Percentiles rank a stretch among this genome's conserved stretches.
phyloP scores from a whole-genome alignment of 176 grass and related monocot genomes.

The Oryza meyeriana region DNA sequence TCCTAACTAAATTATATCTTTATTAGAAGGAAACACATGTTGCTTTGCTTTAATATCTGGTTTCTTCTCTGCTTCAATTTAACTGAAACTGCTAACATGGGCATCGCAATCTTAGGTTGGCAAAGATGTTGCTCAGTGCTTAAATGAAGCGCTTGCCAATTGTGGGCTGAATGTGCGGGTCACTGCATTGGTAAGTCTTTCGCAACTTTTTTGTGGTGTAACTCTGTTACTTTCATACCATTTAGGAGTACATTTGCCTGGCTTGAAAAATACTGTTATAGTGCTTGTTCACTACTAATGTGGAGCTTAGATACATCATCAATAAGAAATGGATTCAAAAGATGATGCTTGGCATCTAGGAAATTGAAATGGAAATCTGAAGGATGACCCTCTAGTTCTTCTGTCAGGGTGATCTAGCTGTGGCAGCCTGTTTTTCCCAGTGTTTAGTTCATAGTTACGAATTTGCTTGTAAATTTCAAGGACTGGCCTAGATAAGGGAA shows the following conservation, averaged over 20 bases:
- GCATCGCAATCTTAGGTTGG: conserved; percentile 50
- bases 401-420: background rate
- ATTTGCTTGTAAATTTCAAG: background rate
- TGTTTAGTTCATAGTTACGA: background rate
- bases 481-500: background rate
- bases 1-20: background rate
- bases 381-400: background rate
- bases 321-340: background rate
- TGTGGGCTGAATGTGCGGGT: conserved; percentile 66
- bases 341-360: background rate
- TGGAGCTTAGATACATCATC: background rate
- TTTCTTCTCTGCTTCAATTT: background rate
- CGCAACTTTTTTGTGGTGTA: background rate
- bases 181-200: conserved; percentile 67
- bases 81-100: background rate
- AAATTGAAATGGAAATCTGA: background rate
- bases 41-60: conserved; percentile 17
- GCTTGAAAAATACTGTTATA: background rate
- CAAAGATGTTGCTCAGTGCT: conserved; percentile 72
- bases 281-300: background rate
- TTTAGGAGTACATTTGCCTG: conserved; percentile 6
- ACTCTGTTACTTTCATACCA: background rate
- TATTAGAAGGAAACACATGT: background rate
- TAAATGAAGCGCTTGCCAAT: conserved; percentile 75
- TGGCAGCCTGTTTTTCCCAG: background rate